Evolutionary conservation across 352 stramenopile species (phyloP).

Genomic region (Pythium sukuiense): DNA sequence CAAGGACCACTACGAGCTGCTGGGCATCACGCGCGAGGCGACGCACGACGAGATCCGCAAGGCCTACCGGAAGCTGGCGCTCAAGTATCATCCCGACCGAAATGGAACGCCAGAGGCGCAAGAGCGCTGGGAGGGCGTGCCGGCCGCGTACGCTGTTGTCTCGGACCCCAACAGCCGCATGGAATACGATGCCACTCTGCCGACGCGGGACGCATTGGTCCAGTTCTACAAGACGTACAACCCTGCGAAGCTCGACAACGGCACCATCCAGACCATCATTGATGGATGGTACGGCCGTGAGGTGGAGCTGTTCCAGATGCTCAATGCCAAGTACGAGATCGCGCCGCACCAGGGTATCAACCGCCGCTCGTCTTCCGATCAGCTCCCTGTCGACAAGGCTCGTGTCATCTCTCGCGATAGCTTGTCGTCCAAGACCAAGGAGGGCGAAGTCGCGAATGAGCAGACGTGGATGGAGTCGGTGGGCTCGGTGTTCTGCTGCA

Average conservation of each 20-base stretch:
- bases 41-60: constrained; percentile 91
- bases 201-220: constrained; percentile 73
- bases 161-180: constrained; percentile 78
- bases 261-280: constrained; percentile 85
- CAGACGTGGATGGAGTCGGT: constrained; percentile 58
- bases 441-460: constrained; percentile 48
- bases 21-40: constrained; percentile 54
- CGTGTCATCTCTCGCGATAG: constrained; percentile 63
- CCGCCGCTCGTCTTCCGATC: constrained; percentile 37
- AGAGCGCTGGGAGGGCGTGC: constrained; percentile 76
- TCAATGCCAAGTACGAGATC: constrained; percentile 87
- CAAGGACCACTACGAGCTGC: constrained; percentile 80
- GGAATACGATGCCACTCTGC: constrained; percentile 77
- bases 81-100: constrained; percentile 90
- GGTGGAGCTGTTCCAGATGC: constrained; percentile 86
- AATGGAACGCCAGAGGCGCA: constrained; percentile 82
- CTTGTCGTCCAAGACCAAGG: constrained; percentile 52
- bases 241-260: constrained; percentile 81
- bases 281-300: constrained; percentile 84
- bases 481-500: constrained; percentile 71
- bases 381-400: constrained; percentile 54
- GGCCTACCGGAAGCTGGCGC: constrained; percentile 85
- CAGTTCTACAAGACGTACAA: constrained; percentile 86
- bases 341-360: constrained; percentile 71
- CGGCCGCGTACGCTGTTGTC: constrained; percentile 68